Evolutionary conservation across 495 filamentous ascomycete genomes (phyloP).

Genomic region (Mycothermus thermophilus): DNA sequence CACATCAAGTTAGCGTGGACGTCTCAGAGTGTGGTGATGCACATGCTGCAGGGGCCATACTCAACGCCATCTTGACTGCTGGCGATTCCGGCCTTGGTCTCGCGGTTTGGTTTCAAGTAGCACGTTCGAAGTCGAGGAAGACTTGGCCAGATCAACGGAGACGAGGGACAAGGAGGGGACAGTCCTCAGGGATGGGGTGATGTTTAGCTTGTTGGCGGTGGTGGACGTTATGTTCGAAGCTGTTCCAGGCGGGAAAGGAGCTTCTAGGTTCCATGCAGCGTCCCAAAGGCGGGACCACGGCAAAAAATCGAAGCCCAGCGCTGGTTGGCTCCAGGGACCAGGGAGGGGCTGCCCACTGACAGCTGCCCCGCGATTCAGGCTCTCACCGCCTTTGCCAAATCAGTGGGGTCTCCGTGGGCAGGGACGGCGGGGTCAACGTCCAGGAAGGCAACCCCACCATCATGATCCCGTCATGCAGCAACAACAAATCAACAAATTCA

Average conservation of each 20-base stretch:
- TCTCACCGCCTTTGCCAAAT: conserved; percentile 10
- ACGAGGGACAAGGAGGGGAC: too few species aligned
- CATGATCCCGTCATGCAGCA: conserved; percentile 6
- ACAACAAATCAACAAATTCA: conserved; percentile 1
- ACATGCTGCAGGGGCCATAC: conserved; percentile 17
- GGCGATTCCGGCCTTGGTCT: conserved; percentile 2
- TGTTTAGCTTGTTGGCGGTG: conserved; percentile 1
- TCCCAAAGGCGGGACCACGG: too few species aligned
- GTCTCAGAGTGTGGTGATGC: too few species aligned
- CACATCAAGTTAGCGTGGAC: conserved; percentile 20
- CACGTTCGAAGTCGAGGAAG: too few species aligned
- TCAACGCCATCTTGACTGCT: conserved; percentile 35
- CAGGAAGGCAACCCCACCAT: too few species aligned
- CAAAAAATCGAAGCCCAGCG: conserved; percentile 18
- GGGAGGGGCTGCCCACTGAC: not conserved
- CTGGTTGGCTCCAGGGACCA: conserved; percentile 7
- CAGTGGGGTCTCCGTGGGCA: conserved; percentile 1
- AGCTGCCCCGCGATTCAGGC: conserved; percentile 9
- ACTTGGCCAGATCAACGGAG: too few species aligned
- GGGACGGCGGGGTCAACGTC: conserved; percentile 10
- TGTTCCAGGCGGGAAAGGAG: too few species aligned
- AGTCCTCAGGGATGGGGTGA: conserved; percentile 1
- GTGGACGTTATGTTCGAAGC: too few species aligned
- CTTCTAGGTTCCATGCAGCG: too few species aligned
- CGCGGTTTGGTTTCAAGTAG: too few species aligned